A percentile compares a stretch with the other conserved stretches of the same genome.
Conservation (phyloP, 148 eudicot genomes). For the Linanthus parryae region DNA sequence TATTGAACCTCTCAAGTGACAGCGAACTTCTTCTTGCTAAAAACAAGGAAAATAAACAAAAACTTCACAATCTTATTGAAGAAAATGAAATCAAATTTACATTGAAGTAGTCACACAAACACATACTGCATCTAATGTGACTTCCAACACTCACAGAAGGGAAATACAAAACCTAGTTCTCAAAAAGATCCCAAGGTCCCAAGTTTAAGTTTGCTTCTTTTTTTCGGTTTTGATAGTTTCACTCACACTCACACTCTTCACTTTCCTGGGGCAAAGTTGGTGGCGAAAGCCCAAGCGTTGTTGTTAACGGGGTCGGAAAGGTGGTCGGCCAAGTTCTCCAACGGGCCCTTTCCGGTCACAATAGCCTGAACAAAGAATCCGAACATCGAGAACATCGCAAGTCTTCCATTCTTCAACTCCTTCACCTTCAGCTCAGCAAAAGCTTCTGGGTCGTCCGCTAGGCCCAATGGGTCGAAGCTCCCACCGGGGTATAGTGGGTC, state of each 20-base stretch:
- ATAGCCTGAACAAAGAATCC: slow-evolving; percentile 9
- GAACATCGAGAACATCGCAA: slow-evolving; percentile 10
- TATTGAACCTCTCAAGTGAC: too few species aligned
- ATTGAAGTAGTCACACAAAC: too few species aligned
- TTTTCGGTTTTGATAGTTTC: too few species aligned
- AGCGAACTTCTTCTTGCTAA: too few species aligned
- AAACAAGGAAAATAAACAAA: too few species aligned
- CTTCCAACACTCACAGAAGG: too few species aligned
- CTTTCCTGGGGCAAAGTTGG: slow-evolving; percentile 11
- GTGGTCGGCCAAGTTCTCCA: slow-evolving; percentile 9
- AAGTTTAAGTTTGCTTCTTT: too few species aligned
- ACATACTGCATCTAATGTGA: too few species aligned
- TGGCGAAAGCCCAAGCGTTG: slow-evolving; percentile 8
- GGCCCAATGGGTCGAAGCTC: slow-evolving; percentile 4
- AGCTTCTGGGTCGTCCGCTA: slow-evolving; percentile 6
- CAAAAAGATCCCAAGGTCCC: too few species aligned
- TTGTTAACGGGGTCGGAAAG: slow-evolving; percentile 8
- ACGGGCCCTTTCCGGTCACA: slow-evolving; percentile 6
- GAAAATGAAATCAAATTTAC: too few species aligned
- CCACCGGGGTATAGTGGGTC: slow-evolving; percentile 9
- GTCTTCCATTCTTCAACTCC: slow-evolving; percentile 5
- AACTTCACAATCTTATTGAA: too few species aligned
- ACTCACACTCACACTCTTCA: not conserved
- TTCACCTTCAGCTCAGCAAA: slow-evolving; percentile 1
- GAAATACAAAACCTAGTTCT: too few species aligned